Evolutionary conservation across 2,329 filamentous ascomycete species (phyloP).

Genomic region (Sporothrix brunneoviolacea): DNA sequence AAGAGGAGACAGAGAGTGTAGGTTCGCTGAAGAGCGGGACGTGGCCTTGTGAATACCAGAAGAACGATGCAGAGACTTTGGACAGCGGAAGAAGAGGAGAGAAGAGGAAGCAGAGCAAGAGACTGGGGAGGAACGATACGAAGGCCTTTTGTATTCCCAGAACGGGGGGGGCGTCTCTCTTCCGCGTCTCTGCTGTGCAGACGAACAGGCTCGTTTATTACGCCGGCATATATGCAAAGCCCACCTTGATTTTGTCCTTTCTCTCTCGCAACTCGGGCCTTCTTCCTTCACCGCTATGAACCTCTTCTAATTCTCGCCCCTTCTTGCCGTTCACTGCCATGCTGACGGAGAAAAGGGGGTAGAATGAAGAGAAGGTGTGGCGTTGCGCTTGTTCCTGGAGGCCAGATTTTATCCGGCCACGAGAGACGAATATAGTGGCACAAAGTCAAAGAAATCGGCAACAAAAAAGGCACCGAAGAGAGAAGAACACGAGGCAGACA

Average conservation of each 20-base stretch:
- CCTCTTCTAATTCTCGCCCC: too few relatives aligned
- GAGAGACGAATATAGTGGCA: neutral
- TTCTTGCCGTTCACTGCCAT: too few relatives aligned
- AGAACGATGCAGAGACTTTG: neutral
- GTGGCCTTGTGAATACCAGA: conserved; percentile 1
- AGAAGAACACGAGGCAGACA: neutral
- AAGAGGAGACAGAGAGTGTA: neutral
- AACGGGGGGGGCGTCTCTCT: neutral
- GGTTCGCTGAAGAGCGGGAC: conserved; percentile 7
- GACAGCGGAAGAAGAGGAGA: neutral
- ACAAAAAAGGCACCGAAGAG: neutral
- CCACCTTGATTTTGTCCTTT: too few relatives aligned
- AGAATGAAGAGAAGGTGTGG: too few relatives aligned
- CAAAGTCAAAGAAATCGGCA: neutral
- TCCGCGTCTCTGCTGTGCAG: too few relatives aligned
- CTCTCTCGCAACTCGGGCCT: too few relatives aligned
- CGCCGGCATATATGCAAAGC: too few relatives aligned
- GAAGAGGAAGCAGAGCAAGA: neutral
- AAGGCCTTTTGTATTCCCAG: neutral
- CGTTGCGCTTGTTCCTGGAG: conserved; percentile 1
- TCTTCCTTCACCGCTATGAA: too few relatives aligned
- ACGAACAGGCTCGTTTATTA: neutral
- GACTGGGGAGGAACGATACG: neutral
- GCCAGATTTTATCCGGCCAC: conserved; percentile 3
- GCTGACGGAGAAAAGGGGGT: too few relatives aligned